Base-by-base conservation (phyloP, 176 grass and related monocot species). In the Tillandsia leiboldiana region DNA sequence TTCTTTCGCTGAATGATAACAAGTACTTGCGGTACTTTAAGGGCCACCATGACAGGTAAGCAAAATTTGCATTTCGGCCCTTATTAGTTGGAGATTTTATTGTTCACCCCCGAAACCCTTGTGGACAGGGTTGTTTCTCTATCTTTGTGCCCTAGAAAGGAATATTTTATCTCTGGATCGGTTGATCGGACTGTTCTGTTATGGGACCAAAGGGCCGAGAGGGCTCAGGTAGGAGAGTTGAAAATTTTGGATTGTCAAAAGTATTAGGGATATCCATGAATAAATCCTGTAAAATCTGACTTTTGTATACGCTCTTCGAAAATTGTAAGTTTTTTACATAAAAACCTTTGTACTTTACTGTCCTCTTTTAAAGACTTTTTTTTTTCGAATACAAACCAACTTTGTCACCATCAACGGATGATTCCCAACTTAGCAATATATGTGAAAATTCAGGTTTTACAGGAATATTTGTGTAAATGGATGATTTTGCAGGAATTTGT, bases 21-120 rank as follows among this genome's bases (percentile, higher is more conserved):
- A 84, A 91, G 57, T 97, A 87, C 69, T 73, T 97, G 75, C 75
- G 94, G 82, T 97, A 97, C 74, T 97, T 97, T 49, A 97, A 97
- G 77, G 94, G 94, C n/a, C 94, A 97, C 74, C 94, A 90, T 64
- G 94, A 90, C 79, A 87, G 94, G 94, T 92, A 51, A 69, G 81
- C 2, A 63, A 14, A 59, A 1, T 59, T 59, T 59, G 20, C 20
- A 5, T 9, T 59, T 17, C 54, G 20, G 54, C 18, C 15, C 48
- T 11, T 26, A 6, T 52, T 48, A 51, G 48, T 66, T 28, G 42
- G 51, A 53, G 52, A 26, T 14, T 81, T 28, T 83, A 82, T 18
- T 63, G 27, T 51, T 48, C 51, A 13, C 8, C 29, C n/a, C 26
- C 12, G 64, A 65, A 65, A 24, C 48, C 24, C 3, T 53, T 42